Evolutionary conservation across 2,329 filamentous ascomycete genomes (phyloP).

Genomic region (Juglanconis juglandina): DNA sequence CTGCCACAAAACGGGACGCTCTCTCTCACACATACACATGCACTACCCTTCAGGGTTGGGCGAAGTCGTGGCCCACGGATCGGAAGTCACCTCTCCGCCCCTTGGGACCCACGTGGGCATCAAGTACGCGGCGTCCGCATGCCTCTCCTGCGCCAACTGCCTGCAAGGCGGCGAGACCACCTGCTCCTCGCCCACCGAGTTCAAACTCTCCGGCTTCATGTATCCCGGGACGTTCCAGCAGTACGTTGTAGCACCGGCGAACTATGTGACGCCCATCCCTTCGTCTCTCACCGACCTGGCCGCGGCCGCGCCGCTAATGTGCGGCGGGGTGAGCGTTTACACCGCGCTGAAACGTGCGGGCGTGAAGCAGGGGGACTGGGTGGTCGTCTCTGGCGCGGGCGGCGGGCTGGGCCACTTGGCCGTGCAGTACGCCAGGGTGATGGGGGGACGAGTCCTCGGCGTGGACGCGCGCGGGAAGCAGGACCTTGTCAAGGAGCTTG

Average conservation of each 20-base stretch:
- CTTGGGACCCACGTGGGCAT: neutral
- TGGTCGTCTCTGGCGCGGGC: slow-evolving; percentile 29
- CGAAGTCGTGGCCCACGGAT: neutral
- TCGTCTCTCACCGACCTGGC: slow-evolving; percentile 15
- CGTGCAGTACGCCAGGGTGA: slow-evolving; percentile 28
- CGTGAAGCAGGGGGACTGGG: slow-evolving; percentile 24
- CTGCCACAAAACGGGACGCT: neutral
- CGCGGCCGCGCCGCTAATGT: slow-evolving; percentile 28
- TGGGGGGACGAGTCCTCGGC: slow-evolving; percentile 24
- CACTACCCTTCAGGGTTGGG: neutral
- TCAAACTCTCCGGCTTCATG: slow-evolving; percentile 39
- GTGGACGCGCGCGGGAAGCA: slow-evolving; percentile 25
- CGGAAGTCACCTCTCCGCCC: neutral
- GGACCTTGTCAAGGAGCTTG: slow-evolving; percentile 21
- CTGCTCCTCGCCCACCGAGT: slow-evolving; percentile 29
- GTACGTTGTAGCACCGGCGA: slow-evolving; percentile 28
- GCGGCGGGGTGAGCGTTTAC: slow-evolving; percentile 30
- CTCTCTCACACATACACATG: neutral
- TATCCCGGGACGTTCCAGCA: slow-evolving; percentile 31
- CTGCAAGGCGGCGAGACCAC: slow-evolving; percentile 34
- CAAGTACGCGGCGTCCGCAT: neutral
- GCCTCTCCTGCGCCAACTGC: slow-evolving; percentile 32
- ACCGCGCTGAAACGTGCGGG: slow-evolving; percentile 9
- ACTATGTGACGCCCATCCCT: slow-evolving; percentile 27
- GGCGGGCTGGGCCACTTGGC: slow-evolving; percentile 33